Evolutionary conservation across 2,329 filamentous ascomycete species (phyloP).

Genomic region (Diaporthe helianthi): DNA sequence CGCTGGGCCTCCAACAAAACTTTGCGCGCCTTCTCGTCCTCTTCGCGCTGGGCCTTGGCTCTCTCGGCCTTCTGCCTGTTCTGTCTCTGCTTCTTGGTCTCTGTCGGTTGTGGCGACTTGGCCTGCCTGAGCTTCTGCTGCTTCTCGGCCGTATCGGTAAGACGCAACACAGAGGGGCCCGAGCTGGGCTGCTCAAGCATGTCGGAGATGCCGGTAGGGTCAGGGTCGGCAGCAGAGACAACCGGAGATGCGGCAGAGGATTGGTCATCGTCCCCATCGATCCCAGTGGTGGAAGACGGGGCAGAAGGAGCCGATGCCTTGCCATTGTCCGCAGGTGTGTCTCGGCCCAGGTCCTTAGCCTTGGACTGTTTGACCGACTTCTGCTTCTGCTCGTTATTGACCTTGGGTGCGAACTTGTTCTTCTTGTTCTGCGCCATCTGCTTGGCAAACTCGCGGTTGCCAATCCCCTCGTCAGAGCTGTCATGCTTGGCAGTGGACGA

Average conservation of each 20-base stretch:
- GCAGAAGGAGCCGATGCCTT: conserved; percentile 66
- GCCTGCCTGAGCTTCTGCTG: conserved; percentile 66
- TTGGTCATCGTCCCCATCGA: conserved; percentile 81
- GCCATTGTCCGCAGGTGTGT: conserved; percentile 46
- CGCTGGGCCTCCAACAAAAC: conserved; percentile 81
- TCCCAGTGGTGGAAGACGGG: conserved; percentile 74
- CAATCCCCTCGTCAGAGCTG: conserved; percentile 65
- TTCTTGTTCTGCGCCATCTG: conserved; percentile 75
- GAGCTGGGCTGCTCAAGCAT: conserved; percentile 81
- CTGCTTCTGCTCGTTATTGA: conserved; percentile 67
- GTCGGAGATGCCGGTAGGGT: conserved; percentile 78
- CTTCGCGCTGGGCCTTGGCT: conserved; percentile 75
- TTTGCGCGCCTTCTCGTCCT: conserved; percentile 81
- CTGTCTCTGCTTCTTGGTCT: conserved; percentile 96
- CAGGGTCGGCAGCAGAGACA: conserved; percentile 60
- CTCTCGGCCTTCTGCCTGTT: conserved; percentile 88
- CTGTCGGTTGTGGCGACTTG: conserved; percentile 69
- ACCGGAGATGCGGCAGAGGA: conserved; percentile 74
- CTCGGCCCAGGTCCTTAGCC: conserved; percentile 58
- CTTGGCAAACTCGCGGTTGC: conserved; percentile 78
- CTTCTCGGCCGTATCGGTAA: conserved; percentile 67
- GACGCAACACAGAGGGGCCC: conserved; percentile 77
- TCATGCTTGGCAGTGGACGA: conserved; percentile 46
- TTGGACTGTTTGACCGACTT: conserved; percentile 75
- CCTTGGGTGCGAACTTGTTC: conserved; percentile 61